Base-by-base conservation (phyloP, 768 basidiomycete genomes). In the Leccinum disarticulatum region DNA sequence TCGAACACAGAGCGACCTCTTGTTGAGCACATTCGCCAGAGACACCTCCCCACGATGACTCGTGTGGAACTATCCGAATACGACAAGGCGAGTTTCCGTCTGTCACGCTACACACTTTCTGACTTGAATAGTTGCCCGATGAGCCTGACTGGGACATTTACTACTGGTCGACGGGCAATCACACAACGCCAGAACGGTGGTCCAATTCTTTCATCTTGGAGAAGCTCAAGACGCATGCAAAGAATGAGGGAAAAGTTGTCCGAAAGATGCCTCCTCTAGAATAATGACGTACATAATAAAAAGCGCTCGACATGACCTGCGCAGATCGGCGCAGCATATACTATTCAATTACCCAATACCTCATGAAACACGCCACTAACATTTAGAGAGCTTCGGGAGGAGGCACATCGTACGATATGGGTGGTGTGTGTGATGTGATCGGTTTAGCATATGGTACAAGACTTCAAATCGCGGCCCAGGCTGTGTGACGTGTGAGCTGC, bases 111-210 rank as follows among this genome's bases (percentile, higher is more conserved):
- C 13, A 54, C 49, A 31, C 17, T 6, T 13, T 43, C 19, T 49
- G 15, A 1, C 52, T 38, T 43, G 10, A 53, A 6, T 66, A 96
- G 94, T 78, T 97, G 36, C 81, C 97, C 59, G 93, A 97, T 66
- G 91, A 96, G 63, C 84, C 91, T 3, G 95, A 97, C 74, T 98
- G 95, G 95, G 94, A 97, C 66, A 95, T 98, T 60, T 99, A 94
- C 72, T 98, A 99, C 76, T 98, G 95, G 95, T 85, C 90, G 9
- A 93, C 93, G 14, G 85, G 83, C 27, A 91, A 93, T 75, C 82
- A 90, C 58, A 76, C 84, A n/a, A 85, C 88, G 1, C 93, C 93
- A 5, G 82, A 83, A 63, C 83, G 88, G 33, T 94, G 93, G 93
- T 75, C 76, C 13, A 71, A 77, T 47, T 88, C 90, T 7, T 38